Conservation (phyloP, 2,329 filamentous ascomycete species). For the Bimuria novae-zelandiae region DNA sequence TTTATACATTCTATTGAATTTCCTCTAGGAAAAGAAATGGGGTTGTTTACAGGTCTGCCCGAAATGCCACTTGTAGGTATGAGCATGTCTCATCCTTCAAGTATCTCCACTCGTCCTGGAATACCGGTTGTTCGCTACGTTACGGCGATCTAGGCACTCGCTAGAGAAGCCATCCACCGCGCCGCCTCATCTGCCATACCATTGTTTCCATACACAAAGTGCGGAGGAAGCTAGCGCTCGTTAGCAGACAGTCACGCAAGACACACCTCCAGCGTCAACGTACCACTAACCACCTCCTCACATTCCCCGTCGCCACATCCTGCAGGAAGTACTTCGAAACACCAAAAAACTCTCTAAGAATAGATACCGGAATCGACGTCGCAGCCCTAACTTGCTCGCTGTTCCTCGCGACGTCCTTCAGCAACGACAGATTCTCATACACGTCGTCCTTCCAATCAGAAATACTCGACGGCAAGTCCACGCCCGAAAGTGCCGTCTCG, state of each 20-base stretch:
- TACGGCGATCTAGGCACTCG: background rate
- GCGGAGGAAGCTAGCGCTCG: constrained; percentile 2
- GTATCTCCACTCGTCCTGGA: no score
- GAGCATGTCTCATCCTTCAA: no score
- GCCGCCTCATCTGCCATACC: constrained; percentile 11
- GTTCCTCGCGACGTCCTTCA: constrained; percentile 8
- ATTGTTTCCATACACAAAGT: constrained; percentile 17
- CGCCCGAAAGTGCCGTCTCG: constrained; percentile 11
- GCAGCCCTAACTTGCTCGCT: constrained; percentile 9
- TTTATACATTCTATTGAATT: no score
- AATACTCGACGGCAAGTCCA: constrained; percentile 9
- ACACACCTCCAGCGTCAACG: background rate
- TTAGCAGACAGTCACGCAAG: background rate
- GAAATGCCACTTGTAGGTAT: no score
- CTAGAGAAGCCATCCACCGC: background rate
- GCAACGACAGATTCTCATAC: background rate
- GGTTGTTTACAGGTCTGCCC: no score
- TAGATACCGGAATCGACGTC: background rate
- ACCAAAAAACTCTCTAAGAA: constrained; percentile 4
- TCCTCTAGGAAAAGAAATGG: no score
- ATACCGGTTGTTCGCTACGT: no score
- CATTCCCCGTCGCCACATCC: constrained; percentile 12
- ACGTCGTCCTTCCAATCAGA: constrained; percentile 7
- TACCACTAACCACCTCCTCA: constrained; percentile 15
- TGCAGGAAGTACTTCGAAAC: constrained; percentile 7